These are phyloP conservation scores for Brassica carinata DNA, from an alignment of 345 rosid genomes.

Conservation along the genomic window DNA sequence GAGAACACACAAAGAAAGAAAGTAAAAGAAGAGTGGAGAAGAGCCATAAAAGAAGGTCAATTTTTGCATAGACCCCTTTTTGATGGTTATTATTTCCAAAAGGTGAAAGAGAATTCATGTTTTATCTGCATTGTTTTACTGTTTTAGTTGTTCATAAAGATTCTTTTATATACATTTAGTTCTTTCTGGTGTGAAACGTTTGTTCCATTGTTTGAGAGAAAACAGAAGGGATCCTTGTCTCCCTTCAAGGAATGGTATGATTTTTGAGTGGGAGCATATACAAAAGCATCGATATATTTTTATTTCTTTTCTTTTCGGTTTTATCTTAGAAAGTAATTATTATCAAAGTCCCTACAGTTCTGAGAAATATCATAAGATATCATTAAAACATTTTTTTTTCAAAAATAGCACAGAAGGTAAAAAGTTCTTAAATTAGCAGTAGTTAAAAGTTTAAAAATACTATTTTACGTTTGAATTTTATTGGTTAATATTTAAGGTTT, in stretches of 20 bases:
- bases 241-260: conserved; percentile 37
- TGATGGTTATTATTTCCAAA: conserved; percentile 30
- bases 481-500: too few species aligned
- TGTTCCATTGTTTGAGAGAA: conserved; percentile 41
- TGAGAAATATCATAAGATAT: too few species aligned
- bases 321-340: neutral
- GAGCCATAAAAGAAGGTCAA: conserved; percentile 39
- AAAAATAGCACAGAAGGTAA: too few species aligned
- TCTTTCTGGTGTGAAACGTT: conserved; percentile 29
- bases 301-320: neutral
- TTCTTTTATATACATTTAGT: neutral
- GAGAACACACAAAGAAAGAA: conserved; percentile 11
- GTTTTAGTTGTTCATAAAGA: conserved; percentile 30
- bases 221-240: conserved; percentile 17
- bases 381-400: too few species aligned
- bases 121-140: conserved; percentile 27
- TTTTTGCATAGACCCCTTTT: conserved; percentile 50
- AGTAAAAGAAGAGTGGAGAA: conserved; percentile 14
- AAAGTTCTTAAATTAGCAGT: too few species aligned
- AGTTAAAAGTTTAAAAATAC: too few species aligned
- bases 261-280: conserved; percentile 36
- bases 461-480: too few species aligned
- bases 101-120: conserved; percentile 30
- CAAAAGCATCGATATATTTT: conserved; percentile 35
- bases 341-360: neutral